These are phyloP conservation scores for Thermothielavioides terrestris DNA, from an alignment of 495 filamentous ascomycete species.

Conservation along the genomic window DNA sequence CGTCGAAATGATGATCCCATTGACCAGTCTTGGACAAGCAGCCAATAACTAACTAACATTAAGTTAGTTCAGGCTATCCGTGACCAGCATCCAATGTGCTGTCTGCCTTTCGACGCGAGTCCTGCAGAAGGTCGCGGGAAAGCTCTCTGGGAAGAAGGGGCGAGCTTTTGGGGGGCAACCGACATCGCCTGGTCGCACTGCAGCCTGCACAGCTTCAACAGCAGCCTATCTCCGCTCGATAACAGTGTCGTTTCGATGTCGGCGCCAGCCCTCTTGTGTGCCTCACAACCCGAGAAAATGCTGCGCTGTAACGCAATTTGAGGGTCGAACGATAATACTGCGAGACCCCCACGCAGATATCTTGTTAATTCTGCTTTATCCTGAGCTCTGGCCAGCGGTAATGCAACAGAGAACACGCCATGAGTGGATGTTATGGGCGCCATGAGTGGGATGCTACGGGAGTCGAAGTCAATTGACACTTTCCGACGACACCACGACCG, in stretches of 20 bases:
- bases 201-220: conserved; percentile 10
- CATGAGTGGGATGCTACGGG: neutral
- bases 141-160: conserved; percentile 7
- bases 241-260: conserved; percentile 6
- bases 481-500: conserved; percentile 3
- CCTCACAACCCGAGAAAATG: neutral
- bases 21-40: conserved; percentile 10
- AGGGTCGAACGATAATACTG: neutral
- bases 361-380: conserved; percentile 16
- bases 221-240: conserved; percentile 9
- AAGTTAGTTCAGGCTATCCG: too few species aligned
- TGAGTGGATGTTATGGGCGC: neutral
- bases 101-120: conserved; percentile 8
- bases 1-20: conserved; percentile 10
- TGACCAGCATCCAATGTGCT: too few species aligned
- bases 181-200: conserved; percentile 11
- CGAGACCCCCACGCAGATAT: neutral
- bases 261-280: neutral
- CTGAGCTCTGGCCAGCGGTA: conserved; percentile 13
- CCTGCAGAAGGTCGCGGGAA: conserved; percentile 6
- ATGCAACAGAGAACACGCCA: conserved; percentile 8
- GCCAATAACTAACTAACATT: too few species aligned
- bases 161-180: conserved; percentile 1
- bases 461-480: neutral
- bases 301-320: conserved; percentile 6